Conservation (phyloP, 2,329 filamentous ascomycete genomes). For the Rasamsonia emersonii region DNA sequence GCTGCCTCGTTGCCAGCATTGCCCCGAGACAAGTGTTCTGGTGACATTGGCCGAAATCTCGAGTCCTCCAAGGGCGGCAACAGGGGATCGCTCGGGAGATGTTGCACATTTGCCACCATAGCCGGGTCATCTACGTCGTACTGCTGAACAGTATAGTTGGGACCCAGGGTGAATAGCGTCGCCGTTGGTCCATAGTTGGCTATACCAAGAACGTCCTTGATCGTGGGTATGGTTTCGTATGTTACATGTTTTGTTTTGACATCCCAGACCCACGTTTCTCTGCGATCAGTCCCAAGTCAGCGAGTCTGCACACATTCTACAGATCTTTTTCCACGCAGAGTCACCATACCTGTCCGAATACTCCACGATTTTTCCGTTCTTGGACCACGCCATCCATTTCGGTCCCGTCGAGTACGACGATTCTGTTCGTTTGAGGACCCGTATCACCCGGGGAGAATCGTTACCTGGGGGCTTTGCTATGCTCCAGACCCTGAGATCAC, state of each 20-base stretch:
- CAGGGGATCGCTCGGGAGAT: conserved; percentile 67
- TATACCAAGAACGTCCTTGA: conserved; percentile 71
- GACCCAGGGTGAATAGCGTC: conserved; percentile 82
- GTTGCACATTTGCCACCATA: conserved; percentile 80
- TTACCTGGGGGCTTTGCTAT: conserved; percentile 68
- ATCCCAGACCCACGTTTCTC: conserved; percentile 92
- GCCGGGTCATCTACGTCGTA: conserved; percentile 83
- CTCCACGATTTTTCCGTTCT: conserved; percentile 92
- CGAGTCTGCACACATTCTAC: neutral
- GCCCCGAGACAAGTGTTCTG: conserved; percentile 9
- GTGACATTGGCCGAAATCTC: conserved; percentile 17
- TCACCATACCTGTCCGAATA: conserved; percentile 73
- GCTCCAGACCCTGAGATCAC: conserved; percentile 93
- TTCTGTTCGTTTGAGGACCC: conserved; percentile 74
- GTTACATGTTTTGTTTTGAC: conserved; percentile 96
- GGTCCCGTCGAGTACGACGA: conserved; percentile 59
- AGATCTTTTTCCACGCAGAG: no score
- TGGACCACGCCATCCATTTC: conserved; percentile 98
- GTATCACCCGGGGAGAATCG: conserved; percentile 78
- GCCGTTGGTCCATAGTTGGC: conserved; percentile 84
- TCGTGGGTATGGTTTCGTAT: conserved; percentile 76
- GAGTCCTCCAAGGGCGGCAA: conserved; percentile 71
- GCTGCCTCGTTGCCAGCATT: conserved; percentile 47
- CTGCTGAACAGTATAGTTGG: conserved; percentile 84
- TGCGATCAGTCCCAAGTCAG: conserved; percentile 30